Percentiles rank a stretch among this genome's conserved stretches.
These are phyloP conservation scores for Cystoisospora suis DNA, from an alignment of 169 alveolate species.

Conservation along the genomic window DNA sequence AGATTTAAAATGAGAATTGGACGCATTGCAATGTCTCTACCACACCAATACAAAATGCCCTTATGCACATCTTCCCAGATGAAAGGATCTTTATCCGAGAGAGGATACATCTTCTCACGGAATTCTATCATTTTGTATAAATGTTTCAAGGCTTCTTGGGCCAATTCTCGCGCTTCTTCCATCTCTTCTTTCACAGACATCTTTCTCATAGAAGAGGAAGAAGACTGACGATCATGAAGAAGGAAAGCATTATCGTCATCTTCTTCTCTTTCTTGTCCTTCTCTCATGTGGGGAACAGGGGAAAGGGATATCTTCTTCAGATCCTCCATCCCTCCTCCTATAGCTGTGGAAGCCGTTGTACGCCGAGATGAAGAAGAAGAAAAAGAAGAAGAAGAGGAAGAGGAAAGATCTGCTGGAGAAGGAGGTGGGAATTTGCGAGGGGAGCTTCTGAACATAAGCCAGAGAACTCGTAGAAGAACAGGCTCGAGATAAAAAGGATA, in stretches of 20 bases:
- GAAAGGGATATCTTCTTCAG: too few species aligned
- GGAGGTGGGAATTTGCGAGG: neutral
- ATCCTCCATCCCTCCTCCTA: too few species aligned
- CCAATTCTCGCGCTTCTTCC: neutral
- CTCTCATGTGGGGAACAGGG: too few species aligned
- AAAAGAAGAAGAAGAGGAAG: too few species aligned
- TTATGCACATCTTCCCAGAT: slow-evolving; percentile 62
- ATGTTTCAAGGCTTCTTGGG: slow-evolving; percentile 58
- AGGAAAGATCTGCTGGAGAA: neutral
- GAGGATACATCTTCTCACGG: slow-evolving; percentile 67
- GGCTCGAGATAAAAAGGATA: slow-evolving; percentile 8
- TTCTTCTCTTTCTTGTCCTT: too few species aligned
- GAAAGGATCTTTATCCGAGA: slow-evolving; percentile 37
- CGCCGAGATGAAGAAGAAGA: too few species aligned
- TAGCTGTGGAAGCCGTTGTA: too few species aligned
- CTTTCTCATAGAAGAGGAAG: too few species aligned
- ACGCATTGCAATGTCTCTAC: slow-evolving; percentile 69
- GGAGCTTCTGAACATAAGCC: neutral
- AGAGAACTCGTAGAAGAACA: neutral
- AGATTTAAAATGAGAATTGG: slow-evolving; percentile 64
- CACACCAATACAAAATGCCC: slow-evolving; percentile 73
- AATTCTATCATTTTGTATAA: slow-evolving; percentile 64
- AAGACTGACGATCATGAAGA: too few species aligned
- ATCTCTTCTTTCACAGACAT: slow-evolving; percentile 1
- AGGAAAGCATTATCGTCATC: too few species aligned